Evolutionary conservation across 2,329 filamentous ascomycete species (phyloP), one percentile per base, ranked within the genome.

Genomic region (Golovinomyces cichoracearum): DNA sequence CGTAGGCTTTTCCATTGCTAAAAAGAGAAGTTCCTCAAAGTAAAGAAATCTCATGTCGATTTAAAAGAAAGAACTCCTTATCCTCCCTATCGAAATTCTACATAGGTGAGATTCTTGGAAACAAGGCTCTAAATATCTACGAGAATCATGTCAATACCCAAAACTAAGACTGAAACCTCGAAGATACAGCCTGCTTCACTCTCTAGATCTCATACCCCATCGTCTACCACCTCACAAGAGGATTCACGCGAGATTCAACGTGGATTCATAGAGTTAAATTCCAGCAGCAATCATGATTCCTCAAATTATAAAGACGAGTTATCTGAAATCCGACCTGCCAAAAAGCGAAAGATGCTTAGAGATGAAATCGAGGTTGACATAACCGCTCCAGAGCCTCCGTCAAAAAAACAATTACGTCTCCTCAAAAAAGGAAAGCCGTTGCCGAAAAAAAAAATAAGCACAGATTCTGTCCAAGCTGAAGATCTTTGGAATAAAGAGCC

Each of bases 311-410:
- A 3, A 15, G 48, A 51, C 40, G 47, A 53, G 15, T 15, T 31
- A 25, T 44, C 38, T 2, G 49, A 55, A 37, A 47, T 53, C 21
- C 53, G 51, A n/a, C 54, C 57, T n/a, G 50, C 54, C 7, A 61
- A 62, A 52, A 84, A 92, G 67, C 80, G 82, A 63, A 90, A 88
- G 64, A 65, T 65, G 17, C 61, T 58, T 33, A 49, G 63, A 72
- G 72, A 78, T 45, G 81, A 86, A 58, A 80, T 98, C 58, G 84
- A 93, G 63, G 85, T 98, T 61, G 83, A 98, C 62, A 66, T 98
- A 53, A 71, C 68, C 54, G 77, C 82, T n/a, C 90, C 90, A 23
- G 86, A 95, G 60, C 90, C 90, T 19, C 83, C 84, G 1, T 95
- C 90, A 29, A 98, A 95, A 64, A 92, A 90, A 62, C 85, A 83